Conservation (phyloP, 169 alveolate species). For the Perkinsus chesapeaki region DNA sequence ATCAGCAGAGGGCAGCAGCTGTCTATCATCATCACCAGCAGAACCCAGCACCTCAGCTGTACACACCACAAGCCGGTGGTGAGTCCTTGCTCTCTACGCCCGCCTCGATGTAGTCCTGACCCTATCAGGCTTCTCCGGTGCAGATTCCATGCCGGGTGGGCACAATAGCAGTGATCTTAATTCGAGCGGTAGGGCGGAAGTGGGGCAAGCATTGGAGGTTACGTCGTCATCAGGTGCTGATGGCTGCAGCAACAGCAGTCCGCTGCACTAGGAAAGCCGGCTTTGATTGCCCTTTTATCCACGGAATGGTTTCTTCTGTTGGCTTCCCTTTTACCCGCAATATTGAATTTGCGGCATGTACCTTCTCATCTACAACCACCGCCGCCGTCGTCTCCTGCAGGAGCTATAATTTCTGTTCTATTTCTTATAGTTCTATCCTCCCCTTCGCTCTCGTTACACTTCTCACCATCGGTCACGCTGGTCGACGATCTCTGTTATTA, state of each 20-base stretch:
- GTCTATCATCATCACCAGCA: background rate
- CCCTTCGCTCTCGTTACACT: too few relatives aligned
- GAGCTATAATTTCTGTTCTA: too few relatives aligned
- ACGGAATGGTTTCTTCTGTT: background rate
- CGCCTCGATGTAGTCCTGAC: background rate
- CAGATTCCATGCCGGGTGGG: background rate
- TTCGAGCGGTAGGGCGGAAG: background rate
- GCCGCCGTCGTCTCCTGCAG: too few relatives aligned
- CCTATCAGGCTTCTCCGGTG: background rate
- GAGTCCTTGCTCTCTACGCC: background rate
- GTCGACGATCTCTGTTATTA: too few relatives aligned
- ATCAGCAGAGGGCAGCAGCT: background rate
- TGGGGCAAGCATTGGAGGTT: background rate
- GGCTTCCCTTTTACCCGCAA: background rate
- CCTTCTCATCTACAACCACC: too few relatives aligned
- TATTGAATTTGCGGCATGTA: background rate
- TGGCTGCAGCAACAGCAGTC: background rate
- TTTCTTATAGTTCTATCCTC: too few relatives aligned
- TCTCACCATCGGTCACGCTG: too few relatives aligned
- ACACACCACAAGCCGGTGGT: background rate
- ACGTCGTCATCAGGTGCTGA: background rate
- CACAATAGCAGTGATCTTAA: background rate
- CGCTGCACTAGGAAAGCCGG: background rate
- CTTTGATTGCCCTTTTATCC: too few relatives aligned
- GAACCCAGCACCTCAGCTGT: background rate